Base-by-base conservation (phyloP, 2,329 filamentous ascomycete species). In the Rutstroemia sp. region DNA sequence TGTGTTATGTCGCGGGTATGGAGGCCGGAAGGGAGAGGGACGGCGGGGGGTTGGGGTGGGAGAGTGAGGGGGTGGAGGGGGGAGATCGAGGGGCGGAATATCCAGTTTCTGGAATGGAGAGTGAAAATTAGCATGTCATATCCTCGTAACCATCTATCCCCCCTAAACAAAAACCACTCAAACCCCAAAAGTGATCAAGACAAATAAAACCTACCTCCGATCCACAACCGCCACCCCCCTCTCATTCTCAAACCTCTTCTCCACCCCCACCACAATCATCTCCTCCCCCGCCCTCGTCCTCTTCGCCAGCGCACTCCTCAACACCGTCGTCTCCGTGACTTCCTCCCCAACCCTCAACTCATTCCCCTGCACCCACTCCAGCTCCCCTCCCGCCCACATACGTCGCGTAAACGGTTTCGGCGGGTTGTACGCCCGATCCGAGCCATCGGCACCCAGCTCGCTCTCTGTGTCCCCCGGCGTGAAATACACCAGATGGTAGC, bases 301-400 rank as follows among this genome's bases (percentile, higher is more conserved):
- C 68, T 86, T 87, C 0, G 78, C 68, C 49, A 71, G 73, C 0
- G 80, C 81, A 25, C 73, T 77, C 3, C 83, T 52, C 10, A 86
- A 71, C 53, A 68, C 74, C 2, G 83, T 86, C 23, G 70, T 75
- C 69, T 87, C 83, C 38, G 73, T 75, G 1, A 79, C 79, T 19
- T 74, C 69, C 59, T 84, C 78, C 1, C 81, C 82, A 1, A 85
- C 76, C 2, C 73, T 71, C 58, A 86, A 66, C 18, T 67, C 60
- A 61, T 76, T 74, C 1, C 45, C 49, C n/a, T 49, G 34, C 16
- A 51, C 56, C 80, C 81, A 85, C 14, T 68, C 66, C 69, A 86
- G 79, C 56, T 74, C 72, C 0, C 84, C 84, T 1, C 83, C 83
- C 0, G 83, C 83, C 84, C 84, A 87, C 83, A 87, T 86, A 12